Evolutionary conservation across 371 early-diverging fungal genomes (phyloP).

Genomic region (Apophysomyces trapeziformis): DNA sequence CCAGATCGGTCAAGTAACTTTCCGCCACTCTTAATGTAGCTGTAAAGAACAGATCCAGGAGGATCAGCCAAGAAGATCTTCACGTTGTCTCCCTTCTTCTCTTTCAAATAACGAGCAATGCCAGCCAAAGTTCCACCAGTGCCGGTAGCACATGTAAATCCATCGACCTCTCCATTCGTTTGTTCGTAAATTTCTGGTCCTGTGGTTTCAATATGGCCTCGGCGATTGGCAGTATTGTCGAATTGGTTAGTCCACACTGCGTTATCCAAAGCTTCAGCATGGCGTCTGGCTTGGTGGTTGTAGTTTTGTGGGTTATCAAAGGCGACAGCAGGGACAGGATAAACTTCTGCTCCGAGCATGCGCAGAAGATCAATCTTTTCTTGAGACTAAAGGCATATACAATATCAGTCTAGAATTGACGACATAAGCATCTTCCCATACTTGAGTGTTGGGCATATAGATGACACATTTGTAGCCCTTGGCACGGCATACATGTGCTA

Average conservation of each 20-base stretch:
- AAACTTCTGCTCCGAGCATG: constrained; percentile 91
- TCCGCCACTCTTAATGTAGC: constrained; percentile 76
- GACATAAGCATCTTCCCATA: constrained; percentile 19
- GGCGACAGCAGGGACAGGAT: constrained; percentile 89
- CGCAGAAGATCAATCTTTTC: constrained; percentile 93
- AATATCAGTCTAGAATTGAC: not conserved
- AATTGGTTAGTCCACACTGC: constrained; percentile 98
- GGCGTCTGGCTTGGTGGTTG: constrained; percentile 91
- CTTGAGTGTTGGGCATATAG: constrained; percentile 97
- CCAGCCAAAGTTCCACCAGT: constrained; percentile 95
- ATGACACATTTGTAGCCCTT: constrained; percentile 96
- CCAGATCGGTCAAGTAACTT: constrained; percentile 73
- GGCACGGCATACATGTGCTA: constrained; percentile 94
- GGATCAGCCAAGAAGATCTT: constrained; percentile 91
- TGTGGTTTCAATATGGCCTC: constrained; percentile 93
- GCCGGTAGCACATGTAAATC: constrained; percentile 91
- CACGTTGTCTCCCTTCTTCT: constrained; percentile 63
- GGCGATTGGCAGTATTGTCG: constrained; percentile 85
- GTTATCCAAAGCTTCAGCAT: constrained; percentile 79
- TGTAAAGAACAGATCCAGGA: constrained; percentile 89
- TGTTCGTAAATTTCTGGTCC: constrained; percentile 94
- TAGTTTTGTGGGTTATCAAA: constrained; percentile 93
- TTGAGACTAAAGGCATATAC: constrained; percentile 59
- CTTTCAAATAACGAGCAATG: constrained; percentile 81
- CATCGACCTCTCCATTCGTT: constrained; percentile 81